These are phyloP conservation scores for Oryza glaberrima DNA, from an alignment of 176 grass and related monocot genomes.

Conservation along the genomic window DNA sequence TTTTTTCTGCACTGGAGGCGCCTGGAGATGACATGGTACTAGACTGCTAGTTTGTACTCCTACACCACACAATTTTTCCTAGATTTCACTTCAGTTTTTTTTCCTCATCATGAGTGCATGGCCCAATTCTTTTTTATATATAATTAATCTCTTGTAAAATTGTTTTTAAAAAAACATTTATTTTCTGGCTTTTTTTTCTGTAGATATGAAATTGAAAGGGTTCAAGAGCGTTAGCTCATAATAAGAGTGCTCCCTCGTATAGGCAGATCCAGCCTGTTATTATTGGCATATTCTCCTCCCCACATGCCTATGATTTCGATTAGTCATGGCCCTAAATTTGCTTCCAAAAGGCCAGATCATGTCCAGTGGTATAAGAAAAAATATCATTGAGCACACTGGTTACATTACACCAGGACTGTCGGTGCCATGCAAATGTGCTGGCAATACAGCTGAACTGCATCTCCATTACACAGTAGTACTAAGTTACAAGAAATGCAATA, in stretches of 20 bases:
- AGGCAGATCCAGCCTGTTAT: constrained; percentile 38
- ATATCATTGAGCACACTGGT: neutral
- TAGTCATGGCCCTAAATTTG: constrained; percentile 19
- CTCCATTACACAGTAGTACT: constrained; percentile 25
- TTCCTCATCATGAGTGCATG: neutral
- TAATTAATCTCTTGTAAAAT: neutral
- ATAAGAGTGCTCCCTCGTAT: neutral
- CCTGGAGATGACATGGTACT: neutral
- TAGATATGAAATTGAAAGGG: neutral
- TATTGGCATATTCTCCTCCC: constrained; percentile 36
- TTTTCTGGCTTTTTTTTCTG: neutral
- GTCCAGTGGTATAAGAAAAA: constrained; percentile 17
- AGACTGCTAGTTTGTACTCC: neutral
- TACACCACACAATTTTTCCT: neutral
- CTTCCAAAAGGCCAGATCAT: constrained; percentile 43
- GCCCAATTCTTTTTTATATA: neutral
- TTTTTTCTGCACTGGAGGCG: neutral
- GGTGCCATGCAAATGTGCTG: constrained; percentile 36
- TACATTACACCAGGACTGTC: constrained; percentile 33
- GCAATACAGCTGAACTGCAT: constrained; percentile 18
- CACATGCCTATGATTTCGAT: constrained; percentile 25
- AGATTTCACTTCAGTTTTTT: neutral
- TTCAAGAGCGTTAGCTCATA: neutral
- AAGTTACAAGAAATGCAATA: constrained; percentile 15
- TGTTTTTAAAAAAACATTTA: neutral